These are phyloP conservation scores for Trichoderma citrinoviride DNA, from an alignment of 2,329 filamentous ascomycete genomes.

Conservation along the genomic window DNA sequence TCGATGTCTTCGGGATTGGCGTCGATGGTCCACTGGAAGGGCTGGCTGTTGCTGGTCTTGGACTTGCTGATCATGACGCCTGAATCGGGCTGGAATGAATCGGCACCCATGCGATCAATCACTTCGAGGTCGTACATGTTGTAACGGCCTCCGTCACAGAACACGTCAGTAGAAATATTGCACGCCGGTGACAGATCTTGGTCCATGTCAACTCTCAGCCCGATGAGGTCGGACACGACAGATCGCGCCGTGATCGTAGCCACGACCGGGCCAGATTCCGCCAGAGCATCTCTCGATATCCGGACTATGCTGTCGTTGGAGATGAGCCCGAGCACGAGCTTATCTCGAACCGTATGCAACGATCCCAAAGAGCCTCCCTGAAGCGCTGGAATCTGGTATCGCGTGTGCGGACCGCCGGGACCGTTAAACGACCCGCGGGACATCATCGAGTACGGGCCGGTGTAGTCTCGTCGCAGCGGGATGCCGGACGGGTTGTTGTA, in stretches of 20 bases:
- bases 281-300: constrained; percentile 44
- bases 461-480: constrained; percentile 47
- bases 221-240: constrained; percentile 45
- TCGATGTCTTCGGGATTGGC: constrained; percentile 53
- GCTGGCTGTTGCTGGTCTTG: constrained; percentile 40
- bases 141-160: constrained; percentile 52
- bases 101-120: constrained; percentile 52
- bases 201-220: constrained; percentile 47
- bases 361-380: constrained; percentile 50
- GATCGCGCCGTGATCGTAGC: constrained; percentile 48
- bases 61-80: constrained; percentile 56
- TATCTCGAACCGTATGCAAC: constrained; percentile 53
- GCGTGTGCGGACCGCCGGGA: constrained; percentile 51
- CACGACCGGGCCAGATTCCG: constrained; percentile 43
- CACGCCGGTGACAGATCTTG: constrained; percentile 46
- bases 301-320: constrained; percentile 43
- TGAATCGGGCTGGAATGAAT: constrained; percentile 50
- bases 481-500: constrained; percentile 53
- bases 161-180: constrained; percentile 39
- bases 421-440: constrained; percentile 52
- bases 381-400: constrained; percentile 51
- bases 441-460: constrained; percentile 54
- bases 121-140: constrained; percentile 53
- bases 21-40: constrained; percentile 55
- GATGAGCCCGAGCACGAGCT: constrained; percentile 50